A percentile compares a stretch with the other conserved stretches of the same genome.
These are phyloP conservation scores for Eimeria tenella DNA, from an alignment of 169 alveolate genomes.

Conservation along the genomic window DNA sequence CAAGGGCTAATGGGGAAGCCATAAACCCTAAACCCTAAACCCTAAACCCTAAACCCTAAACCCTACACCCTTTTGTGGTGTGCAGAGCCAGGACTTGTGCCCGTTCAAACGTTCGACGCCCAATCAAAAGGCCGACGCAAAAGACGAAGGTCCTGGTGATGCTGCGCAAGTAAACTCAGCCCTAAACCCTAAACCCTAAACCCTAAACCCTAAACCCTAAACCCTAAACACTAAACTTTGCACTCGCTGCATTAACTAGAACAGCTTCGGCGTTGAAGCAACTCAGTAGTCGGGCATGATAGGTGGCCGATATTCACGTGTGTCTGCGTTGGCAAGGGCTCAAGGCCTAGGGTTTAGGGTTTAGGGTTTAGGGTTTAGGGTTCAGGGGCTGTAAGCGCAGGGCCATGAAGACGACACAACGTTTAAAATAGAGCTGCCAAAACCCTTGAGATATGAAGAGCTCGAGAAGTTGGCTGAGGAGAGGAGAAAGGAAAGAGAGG, in stretches of 20 bases:
- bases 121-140: neutral
- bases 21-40: neutral
- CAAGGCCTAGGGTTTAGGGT: conserved; percentile 10
- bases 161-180: neutral
- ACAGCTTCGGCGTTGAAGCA: neutral
- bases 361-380: neutral
- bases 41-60: conserved; percentile 56
- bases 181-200: conserved; percentile 37
- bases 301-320: neutral
- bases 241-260: neutral
- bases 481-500: neutral
- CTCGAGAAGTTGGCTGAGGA: neutral
- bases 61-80: neutral
- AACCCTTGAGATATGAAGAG: conserved; percentile 18
- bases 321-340: neutral
- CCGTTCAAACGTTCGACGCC: too few species aligned
- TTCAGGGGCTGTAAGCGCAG: neutral
- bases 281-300: neutral
- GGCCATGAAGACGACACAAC: neutral
- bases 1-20: too few species aligned
- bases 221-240: conserved; percentile 20
- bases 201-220: conserved; percentile 59
- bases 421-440: conserved; percentile 9
- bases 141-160: neutral
- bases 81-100: too few species aligned